phyloP scores from a whole-genome alignment of 2,329 filamentous ascomycete genomes.

The Botrytis deweyae region DNA sequence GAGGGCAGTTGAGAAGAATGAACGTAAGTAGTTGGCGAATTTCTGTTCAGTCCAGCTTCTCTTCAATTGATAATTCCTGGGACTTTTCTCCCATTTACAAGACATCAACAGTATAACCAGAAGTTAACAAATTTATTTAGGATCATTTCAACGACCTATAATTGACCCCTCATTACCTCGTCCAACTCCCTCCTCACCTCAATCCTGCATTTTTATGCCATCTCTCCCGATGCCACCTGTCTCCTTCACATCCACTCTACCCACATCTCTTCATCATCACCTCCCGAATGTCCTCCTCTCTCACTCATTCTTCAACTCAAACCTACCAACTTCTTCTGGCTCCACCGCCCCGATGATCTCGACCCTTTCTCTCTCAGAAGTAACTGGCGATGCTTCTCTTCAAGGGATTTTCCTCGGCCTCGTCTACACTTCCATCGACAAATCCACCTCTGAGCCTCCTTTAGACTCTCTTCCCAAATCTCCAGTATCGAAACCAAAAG shows the following conservation, averaged over 20 bases:
- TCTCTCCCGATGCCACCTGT: slow-evolving; percentile 12
- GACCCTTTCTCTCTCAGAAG: slow-evolving; percentile 14
- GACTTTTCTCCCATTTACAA: neutral
- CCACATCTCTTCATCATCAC: slow-evolving; percentile 7
- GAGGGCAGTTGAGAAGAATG: slow-evolving; percentile 13
- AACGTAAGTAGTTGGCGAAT: neutral
- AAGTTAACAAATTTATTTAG: neutral
- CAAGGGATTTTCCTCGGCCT: slow-evolving; percentile 20
- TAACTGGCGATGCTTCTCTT: slow-evolving; percentile 2
- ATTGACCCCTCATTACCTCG: neutral
- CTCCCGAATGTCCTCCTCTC: slow-evolving; percentile 12
- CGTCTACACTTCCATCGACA: neutral
- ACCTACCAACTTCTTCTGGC: neutral
- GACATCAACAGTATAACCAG: neutral
- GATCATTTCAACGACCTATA: neutral
- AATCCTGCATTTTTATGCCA: slow-evolving; percentile 17
- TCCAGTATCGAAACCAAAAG: neutral
- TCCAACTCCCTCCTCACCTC: neutral
- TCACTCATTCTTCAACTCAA: slow-evolving; percentile 5
- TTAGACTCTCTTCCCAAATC: neutral
- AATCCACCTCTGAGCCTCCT: neutral
- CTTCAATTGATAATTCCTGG: neutral
- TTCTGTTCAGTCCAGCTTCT: neutral
- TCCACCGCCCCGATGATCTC: neutral
- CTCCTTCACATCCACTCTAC: slow-evolving; percentile 11